Conservation (phyloP, 2,329 filamentous ascomycete species). For the Sclerotinia glacialis region DNA sequence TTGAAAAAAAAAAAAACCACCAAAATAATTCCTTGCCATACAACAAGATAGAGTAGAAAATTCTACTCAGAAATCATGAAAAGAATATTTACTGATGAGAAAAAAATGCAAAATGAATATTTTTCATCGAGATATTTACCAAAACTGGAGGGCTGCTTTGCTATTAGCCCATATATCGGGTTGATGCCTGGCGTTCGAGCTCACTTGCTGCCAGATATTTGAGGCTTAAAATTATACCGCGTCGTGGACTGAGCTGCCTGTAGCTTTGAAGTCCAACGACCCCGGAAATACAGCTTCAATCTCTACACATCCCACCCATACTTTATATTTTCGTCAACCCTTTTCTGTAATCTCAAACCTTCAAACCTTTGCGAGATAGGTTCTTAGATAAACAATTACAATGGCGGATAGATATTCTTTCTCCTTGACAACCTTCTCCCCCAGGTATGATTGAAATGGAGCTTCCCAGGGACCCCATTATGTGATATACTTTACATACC, state of each 20-base stretch:
- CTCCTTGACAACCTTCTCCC: constrained; percentile 98
- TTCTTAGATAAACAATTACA: constrained; percentile 37
- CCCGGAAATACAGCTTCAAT: constrained; percentile 28
- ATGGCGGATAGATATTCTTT: constrained; percentile 99
- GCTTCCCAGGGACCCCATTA: constrained; percentile 25
- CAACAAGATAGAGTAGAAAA: neutral
- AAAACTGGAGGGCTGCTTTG: neutral
- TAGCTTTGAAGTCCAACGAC: constrained; percentile 19
- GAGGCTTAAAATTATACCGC: constrained; percentile 25
- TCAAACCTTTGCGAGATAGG: constrained; percentile 12
- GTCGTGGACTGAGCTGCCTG: constrained; percentile 31
- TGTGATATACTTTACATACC: constrained; percentile 20
- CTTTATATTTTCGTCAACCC: constrained; percentile 17
- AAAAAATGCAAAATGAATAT: neutral
- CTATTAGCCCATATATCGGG: neutral
- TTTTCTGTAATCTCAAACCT: constrained; percentile 12
- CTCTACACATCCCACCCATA: constrained; percentile 22
- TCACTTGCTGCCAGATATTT: constrained; percentile 2
- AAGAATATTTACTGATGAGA: neutral
- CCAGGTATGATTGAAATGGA: constrained; percentile 66
- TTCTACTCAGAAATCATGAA: accelerated
- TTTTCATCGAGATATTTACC: neutral
- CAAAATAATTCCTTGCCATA: neutral
- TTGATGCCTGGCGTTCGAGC: constrained; percentile 17
- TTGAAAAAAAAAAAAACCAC: neutral